These are phyloP conservation scores for Papiliotrema nemorosa DNA, from an alignment of 1,284 basidiomycete genomes.

Conservation along the genomic window DNA sequence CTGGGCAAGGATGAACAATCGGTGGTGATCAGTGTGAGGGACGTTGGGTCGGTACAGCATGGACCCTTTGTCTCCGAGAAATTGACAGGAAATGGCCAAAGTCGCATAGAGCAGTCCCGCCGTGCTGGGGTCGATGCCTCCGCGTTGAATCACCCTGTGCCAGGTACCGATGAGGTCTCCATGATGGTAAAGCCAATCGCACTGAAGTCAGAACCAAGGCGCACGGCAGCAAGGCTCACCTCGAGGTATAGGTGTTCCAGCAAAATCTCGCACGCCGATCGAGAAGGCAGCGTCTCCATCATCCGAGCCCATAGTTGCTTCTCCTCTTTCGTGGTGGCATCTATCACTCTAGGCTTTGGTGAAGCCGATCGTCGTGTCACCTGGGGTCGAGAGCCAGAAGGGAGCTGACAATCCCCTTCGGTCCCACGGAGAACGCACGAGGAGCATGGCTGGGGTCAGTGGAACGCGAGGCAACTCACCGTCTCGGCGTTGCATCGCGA, in stretches of 20 bases:
- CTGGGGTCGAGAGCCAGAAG: neutral
- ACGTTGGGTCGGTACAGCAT: slow-evolving; percentile 4
- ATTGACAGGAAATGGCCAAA: slow-evolving; percentile 7
- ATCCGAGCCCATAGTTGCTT: slow-evolving; percentile 12
- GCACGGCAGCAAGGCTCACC: slow-evolving; percentile 2
- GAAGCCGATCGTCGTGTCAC: neutral
- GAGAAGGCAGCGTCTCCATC: slow-evolving; percentile 7
- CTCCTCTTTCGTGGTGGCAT: neutral
- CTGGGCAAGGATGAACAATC: neutral
- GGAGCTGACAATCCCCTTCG: slow-evolving; percentile 6
- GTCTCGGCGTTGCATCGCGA: slow-evolving; percentile 11
- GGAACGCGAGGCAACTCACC: neutral
- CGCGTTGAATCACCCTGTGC: slow-evolving; percentile 1
- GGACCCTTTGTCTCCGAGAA: slow-evolving; percentile 6
- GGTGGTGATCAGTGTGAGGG: neutral
- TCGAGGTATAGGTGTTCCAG: slow-evolving; percentile 16
- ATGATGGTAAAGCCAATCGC: slow-evolving; percentile 16
- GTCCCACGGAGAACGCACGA: slow-evolving; percentile 14
- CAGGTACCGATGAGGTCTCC: slow-evolving; percentile 7
- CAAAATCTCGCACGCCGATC: slow-evolving; percentile 14
- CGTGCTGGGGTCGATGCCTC: slow-evolving; percentile 1
- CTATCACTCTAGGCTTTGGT: neutral
- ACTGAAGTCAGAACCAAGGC: slow-evolving; percentile 2
- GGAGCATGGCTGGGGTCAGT: slow-evolving; percentile 13
- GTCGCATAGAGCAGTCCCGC: slow-evolving; percentile 14